Base-by-base conservation (phyloP, 2,329 filamentous ascomycete genomes). In the Trichoderma breve region DNA sequence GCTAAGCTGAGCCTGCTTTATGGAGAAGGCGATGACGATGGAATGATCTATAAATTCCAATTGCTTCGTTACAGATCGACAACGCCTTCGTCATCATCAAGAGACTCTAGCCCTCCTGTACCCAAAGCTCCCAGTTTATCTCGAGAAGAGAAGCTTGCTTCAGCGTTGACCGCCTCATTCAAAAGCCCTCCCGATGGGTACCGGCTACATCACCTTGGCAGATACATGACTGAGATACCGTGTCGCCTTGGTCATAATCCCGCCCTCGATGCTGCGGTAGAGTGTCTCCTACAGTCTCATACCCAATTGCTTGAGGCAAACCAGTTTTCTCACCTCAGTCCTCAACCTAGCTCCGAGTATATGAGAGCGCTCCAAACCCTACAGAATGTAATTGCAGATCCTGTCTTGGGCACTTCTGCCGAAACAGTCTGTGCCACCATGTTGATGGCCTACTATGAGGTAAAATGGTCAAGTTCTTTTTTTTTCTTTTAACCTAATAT, bases 401-500 rank as follows among this genome's bases (percentile, higher is more conserved):
- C 61, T 21, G 36, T 51, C 24, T 64, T 64, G 34, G 61, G 61
- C 36, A 64, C 34, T 30, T 64, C 61, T 21, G 14, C 61, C 26
- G 61, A 64, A 14, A 64, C 61, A 1, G 36, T 64, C 32, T 64
- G 36, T 47, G 61, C 61, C 36, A 64, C 61, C 15, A 64, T 64
- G 34, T 14, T 64, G 61, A 64, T 64, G 36, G 61, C 61, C 30
- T 26, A 64, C 26, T 64, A 64, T 43, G 61, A 64, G 39, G 61
- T 64, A 47, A 39, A 39, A 15, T 3, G 4, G 21, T 18, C 34
- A 18, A 26, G 3, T 8, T 39, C 9, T 26, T 3, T 15, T 7
- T 62, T 8, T 18, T 14, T 1, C 18, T 15, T 5, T 26, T 8
- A 8, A 39, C 7, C 24, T 24, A 11, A 61, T 61, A 8, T n/a